phyloP scores from a whole-genome alignment of 1,284 basidiomycete genomes.

The Ustilago tritici region DNA sequence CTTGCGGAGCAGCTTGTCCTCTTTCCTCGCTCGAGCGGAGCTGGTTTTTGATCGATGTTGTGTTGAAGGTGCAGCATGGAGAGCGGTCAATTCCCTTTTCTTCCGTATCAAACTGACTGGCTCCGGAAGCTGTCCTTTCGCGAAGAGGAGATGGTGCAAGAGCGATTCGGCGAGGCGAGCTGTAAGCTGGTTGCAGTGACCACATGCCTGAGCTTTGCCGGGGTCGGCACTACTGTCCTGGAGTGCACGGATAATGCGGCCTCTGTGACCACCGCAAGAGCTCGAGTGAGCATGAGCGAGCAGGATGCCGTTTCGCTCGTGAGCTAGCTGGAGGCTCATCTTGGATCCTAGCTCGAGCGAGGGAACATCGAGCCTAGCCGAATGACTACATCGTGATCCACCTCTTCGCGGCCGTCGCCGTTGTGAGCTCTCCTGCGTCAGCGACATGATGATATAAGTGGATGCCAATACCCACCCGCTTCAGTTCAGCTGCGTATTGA shows the following conservation, averaged over 20 bases:
- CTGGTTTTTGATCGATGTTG: constrained; percentile 1
- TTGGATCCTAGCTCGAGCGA: constrained; percentile 35
- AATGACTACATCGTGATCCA: constrained; percentile 37
- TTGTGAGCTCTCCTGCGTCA: neutral
- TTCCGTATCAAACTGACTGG: constrained; percentile 36
- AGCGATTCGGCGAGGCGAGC: constrained; percentile 35
- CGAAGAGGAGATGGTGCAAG: constrained; percentile 52
- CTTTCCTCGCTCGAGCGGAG: constrained; percentile 15
- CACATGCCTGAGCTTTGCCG: constrained; percentile 38
- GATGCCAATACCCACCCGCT: neutral
- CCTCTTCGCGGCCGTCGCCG: constrained; percentile 8
- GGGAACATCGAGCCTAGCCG: constrained; percentile 24
- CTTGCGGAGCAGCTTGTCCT: constrained; percentile 30
- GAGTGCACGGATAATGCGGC: constrained; percentile 13
- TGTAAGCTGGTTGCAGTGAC: constrained; percentile 44
- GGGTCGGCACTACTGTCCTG: constrained; percentile 12
- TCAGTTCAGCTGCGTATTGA: constrained; percentile 1
- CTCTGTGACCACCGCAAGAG: neutral
- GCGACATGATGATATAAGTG: neutral
- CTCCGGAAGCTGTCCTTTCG: constrained; percentile 49
- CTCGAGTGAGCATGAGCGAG: constrained; percentile 11
- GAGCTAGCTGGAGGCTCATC: constrained; percentile 30
- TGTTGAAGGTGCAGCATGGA: neutral
- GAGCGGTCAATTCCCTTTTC: neutral
- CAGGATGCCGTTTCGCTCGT: constrained; percentile 32